Evolutionary conservation across 441 rosid species (phyloP), one percentile per base, ranked within the genome.

Genomic region (Brassica hybrid): DNA sequence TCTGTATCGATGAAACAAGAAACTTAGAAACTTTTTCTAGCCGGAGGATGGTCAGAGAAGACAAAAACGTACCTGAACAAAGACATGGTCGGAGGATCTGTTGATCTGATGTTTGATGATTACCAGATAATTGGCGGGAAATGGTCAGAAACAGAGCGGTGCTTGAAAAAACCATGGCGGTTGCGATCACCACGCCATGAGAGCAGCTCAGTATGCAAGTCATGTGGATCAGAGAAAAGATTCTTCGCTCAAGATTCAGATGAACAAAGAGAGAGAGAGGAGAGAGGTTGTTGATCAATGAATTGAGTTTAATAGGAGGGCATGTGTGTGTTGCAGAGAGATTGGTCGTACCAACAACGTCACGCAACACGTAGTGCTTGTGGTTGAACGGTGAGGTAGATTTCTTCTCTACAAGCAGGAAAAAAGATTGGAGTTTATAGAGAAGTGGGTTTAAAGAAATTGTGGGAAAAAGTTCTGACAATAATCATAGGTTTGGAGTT

Each of bases 91-190:
- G 94, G 3, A 84, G 81, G 5, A 62, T 65, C 16, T 30, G 57
- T 11, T 71, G 61, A 54, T 52, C 72, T 71, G 71, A 75, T 66
- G 75, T 74, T 23, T 16, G 69, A 3, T 16, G 67, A 3, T 45
- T 77, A 30, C 74, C 86, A 62, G 79, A 81, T 48, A 81, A 77
- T 9, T 84, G 86, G 83, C 86, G 85, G 65, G 91, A 88, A 56
- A 90, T 83, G 5, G 94, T 84, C 1, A 91, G 88, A 72, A 84
- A 87, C 52, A 90, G 78, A 13, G 88, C 82, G 14, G 98, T 90
- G 77, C 80, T 86, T 41, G 98, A 91, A 69, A 94, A 90, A 3
- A 86, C 88, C 91, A 94, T 90, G 72, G 94, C 94, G 0, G 97
- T 87, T 11, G 92, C 97, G 14, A 94, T 70, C 14, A 91, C 90